Percentiles rank a stretch among this genome's conserved stretches.
Conservation (phyloP, 73 alveolate species). For the Paramecium caudatum region DNA sequence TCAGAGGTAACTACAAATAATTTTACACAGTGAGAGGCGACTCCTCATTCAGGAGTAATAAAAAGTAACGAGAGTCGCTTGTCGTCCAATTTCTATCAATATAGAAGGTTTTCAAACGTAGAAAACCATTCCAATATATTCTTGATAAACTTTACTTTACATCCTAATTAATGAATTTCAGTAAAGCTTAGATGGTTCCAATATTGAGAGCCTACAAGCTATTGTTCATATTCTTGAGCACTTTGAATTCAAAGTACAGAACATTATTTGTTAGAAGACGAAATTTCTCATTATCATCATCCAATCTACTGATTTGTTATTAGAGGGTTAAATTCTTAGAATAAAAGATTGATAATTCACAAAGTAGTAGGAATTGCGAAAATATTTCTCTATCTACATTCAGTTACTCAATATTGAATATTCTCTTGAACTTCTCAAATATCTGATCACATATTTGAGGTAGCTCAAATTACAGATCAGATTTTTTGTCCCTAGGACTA, state of each 20-base stretch:
- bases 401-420: not conserved
- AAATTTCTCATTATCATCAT: conserved; percentile 19
- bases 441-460: conserved; percentile 49
- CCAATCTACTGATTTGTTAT: not conserved
- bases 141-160: not conserved
- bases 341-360: conserved; percentile 19
- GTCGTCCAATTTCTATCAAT: conserved; percentile 39
- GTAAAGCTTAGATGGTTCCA: not conserved
- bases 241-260: conserved; percentile 40
- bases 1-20: not conserved
- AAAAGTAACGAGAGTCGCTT: conserved; percentile 16
- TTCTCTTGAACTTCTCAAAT: not conserved
- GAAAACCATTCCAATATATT: conserved; percentile 43
- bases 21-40: conserved; percentile 2
- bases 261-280: not conserved
- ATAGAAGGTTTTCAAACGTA: conserved; percentile 18
- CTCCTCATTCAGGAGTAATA: conserved; percentile 21
- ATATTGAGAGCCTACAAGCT: not conserved
- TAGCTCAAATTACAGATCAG: not conserved
- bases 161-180: conserved; percentile 14
- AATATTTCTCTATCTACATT: conserved; percentile 28
- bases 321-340: not conserved
- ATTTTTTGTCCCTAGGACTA: not conserved
- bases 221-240: not conserved
- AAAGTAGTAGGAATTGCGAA: conserved; percentile 22